These are phyloP conservation scores for Linnemannia elongata DNA, from an alignment of 192 early-diverging fungal species.

Conservation along the genomic window DNA sequence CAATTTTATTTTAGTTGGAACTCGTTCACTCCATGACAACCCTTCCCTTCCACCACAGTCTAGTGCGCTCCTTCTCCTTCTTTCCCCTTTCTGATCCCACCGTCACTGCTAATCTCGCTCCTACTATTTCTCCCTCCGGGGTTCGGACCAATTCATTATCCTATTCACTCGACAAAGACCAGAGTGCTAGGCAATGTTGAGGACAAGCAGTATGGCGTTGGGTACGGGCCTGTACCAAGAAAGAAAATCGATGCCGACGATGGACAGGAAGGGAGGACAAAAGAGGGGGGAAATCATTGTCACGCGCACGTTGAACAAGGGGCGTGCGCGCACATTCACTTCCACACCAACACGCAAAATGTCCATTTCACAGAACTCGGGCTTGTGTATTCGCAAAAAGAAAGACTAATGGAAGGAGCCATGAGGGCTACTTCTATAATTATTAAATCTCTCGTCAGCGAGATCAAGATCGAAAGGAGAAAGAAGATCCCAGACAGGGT, in stretches of 20 bases:
- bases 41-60: neutral
- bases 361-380: neutral
- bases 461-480: too few relatives aligned
- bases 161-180: neutral
- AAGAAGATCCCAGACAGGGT: too few relatives aligned
- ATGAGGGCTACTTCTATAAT: neutral
- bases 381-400: neutral
- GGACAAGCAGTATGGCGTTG: neutral
- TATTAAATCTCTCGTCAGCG: too few relatives aligned
- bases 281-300: neutral
- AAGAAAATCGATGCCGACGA: too few relatives aligned
- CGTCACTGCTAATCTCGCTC: too few relatives aligned
- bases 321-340: neutral
- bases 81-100: neutral
- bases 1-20: neutral
- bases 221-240: neutral
- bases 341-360: neutral
- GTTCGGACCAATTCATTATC: neutral
- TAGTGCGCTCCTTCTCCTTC: neutral
- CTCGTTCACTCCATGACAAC: neutral
- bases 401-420: neutral
- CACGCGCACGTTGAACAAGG: conserved; percentile 2
- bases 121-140: neutral
- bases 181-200: neutral
- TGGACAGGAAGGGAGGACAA: neutral